A percentile compares a stretch with the other conserved stretches of the same genome.
phyloP scores from a whole-genome alignment of 2,329 filamentous ascomycete genomes.

The Botrytis paeoniae region DNA sequence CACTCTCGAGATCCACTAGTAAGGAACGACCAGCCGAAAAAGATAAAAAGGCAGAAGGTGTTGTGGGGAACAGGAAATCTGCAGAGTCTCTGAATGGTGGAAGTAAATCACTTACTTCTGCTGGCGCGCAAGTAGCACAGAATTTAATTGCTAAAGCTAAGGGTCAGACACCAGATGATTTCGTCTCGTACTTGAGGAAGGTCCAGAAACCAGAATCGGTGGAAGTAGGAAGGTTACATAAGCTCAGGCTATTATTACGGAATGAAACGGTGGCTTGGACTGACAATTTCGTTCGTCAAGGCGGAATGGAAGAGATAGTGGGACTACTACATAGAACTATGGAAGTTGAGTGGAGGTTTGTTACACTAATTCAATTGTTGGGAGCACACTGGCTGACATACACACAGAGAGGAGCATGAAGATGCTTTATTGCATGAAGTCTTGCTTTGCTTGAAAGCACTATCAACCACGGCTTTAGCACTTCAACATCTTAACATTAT shows the following conservation, averaged over 20 bases:
- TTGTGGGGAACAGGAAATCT: conserved; percentile 68
- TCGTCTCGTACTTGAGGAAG: conserved; percentile 80
- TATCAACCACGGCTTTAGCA: conserved; percentile 87
- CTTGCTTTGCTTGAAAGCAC: conserved; percentile 86
- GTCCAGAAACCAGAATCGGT: conserved; percentile 77
- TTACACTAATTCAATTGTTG: conserved; percentile 39
- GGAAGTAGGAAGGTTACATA: conserved; percentile 93
- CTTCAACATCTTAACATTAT: conserved; percentile 78
- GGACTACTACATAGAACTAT: conserved; percentile 85
- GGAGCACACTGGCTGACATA: conserved; percentile 35
- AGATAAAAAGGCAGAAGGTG: conserved; percentile 66
- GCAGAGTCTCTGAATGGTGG: conserved; percentile 65
- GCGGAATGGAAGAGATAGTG: conserved; percentile 90
- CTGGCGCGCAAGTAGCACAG: conserved; percentile 54
- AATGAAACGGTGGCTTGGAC: conserved; percentile 98
- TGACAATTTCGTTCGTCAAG: conserved; percentile 82
- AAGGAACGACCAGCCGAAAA: conserved; percentile 62
- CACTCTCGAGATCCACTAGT: conserved; percentile 42
- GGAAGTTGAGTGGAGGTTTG: conserved; percentile 91
- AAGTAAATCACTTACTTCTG: conserved; percentile 52
- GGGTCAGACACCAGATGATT: conserved; percentile 73
- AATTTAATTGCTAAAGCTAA: conserved; percentile 66
- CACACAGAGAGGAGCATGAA: conserved; percentile 83
- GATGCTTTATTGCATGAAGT: conserved; percentile 90
- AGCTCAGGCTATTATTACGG: conserved; percentile 80